A percentile compares a stretch with the other conserved stretches of the same genome.
Conservation (phyloP, 2,329 filamentous ascomycete species). For the Monilinia fructicola region DNA sequence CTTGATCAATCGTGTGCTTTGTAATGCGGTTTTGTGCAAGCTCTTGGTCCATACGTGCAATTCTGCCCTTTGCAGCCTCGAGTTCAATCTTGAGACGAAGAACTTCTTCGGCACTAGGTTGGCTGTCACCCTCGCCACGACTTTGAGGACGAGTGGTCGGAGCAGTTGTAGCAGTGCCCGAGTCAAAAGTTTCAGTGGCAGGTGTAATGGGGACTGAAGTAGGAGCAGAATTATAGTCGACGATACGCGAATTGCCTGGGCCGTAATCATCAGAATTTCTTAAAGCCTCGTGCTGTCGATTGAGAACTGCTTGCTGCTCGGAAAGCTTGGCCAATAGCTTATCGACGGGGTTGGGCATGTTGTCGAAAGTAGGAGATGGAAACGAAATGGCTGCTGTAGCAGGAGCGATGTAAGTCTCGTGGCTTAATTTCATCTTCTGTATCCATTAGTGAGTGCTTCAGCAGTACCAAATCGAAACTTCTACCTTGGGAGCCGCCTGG, state of each 20-base stretch:
- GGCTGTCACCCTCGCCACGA: slow-evolving; percentile 45
- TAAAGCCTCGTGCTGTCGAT: slow-evolving; percentile 57
- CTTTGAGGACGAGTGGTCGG: slow-evolving; percentile 56
- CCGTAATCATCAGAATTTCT: slow-evolving; percentile 41
- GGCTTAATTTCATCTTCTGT: slow-evolving; percentile 51
- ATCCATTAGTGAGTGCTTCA: slow-evolving; percentile 36
- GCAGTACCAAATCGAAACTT: slow-evolving; percentile 23
- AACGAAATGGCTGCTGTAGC: not conserved
- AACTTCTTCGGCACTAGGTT: slow-evolving; percentile 54
- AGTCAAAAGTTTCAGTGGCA: slow-evolving; percentile 54
- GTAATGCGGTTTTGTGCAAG: slow-evolving; percentile 62
- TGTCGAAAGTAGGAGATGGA: slow-evolving; percentile 33
- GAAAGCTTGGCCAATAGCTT: slow-evolving; percentile 70
- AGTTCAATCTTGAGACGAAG: slow-evolving; percentile 69
- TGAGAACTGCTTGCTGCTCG: slow-evolving; percentile 65
- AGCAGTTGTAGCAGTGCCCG: slow-evolving; percentile 42
- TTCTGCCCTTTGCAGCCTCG: slow-evolving; percentile 67
- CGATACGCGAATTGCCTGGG: slow-evolving; percentile 33
- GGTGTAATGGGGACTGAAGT: slow-evolving; percentile 63
- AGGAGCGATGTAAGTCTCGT: slow-evolving; percentile 40
- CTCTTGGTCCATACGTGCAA: slow-evolving; percentile 70
- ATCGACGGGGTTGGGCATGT: slow-evolving; percentile 61
- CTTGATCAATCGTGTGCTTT: slow-evolving; percentile 58
- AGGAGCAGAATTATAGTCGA: slow-evolving; percentile 49
- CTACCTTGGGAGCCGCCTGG: slow-evolving; percentile 54